phyloP scores from a whole-genome alignment of 169 alveolate species.

The Cryptosporidium ubiquitum region DNA sequence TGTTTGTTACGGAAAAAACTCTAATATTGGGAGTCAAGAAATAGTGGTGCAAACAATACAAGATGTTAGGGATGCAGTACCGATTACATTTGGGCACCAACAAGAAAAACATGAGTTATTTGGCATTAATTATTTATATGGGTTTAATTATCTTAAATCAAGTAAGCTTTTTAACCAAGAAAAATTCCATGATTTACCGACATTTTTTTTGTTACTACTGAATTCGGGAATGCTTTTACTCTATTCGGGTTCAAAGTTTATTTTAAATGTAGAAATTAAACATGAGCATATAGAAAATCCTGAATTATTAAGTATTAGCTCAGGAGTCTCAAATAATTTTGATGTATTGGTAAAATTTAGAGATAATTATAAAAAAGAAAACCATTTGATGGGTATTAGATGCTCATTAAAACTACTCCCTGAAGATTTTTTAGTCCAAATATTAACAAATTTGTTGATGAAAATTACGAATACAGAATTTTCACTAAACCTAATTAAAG shows the following conservation, averaged over 20 bases:
- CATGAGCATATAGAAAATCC: not conserved
- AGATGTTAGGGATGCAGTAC: slow-evolving; percentile 15
- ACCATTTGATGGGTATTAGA: slow-evolving; percentile 1
- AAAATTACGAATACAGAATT: not conserved
- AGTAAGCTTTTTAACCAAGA: slow-evolving; percentile 1
- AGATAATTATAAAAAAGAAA: not conserved
- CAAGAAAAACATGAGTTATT: slow-evolving; percentile 4
- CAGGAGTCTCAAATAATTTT: slow-evolving; percentile 21
- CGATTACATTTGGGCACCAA: slow-evolving; percentile 1
- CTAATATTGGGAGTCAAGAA: not conserved
- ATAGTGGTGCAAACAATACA: not conserved
- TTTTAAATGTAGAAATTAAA: not conserved
- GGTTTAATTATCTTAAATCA: slow-evolving; percentile 7
- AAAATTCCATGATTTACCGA: slow-evolving; percentile 8
- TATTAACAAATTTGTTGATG: not conserved
- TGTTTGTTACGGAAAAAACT: not conserved
- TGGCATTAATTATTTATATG: slow-evolving; percentile 23
- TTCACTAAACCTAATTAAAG: slow-evolving; percentile 16
- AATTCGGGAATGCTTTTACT: slow-evolving; percentile 7
- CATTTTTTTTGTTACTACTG: not conserved
- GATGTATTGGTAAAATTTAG: slow-evolving; percentile 11
- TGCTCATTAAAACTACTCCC: slow-evolving; percentile 13
- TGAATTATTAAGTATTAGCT: slow-evolving; percentile 21
- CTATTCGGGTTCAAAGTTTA: slow-evolving; percentile 17
- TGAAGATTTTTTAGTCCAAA: slow-evolving; percentile 41